A percentile compares a stretch with the other conserved stretches of the same genome.
These are phyloP conservation scores for Jackrogersella multiformis DNA, from an alignment of 495 filamentous ascomycete species.

Conservation along the genomic window DNA sequence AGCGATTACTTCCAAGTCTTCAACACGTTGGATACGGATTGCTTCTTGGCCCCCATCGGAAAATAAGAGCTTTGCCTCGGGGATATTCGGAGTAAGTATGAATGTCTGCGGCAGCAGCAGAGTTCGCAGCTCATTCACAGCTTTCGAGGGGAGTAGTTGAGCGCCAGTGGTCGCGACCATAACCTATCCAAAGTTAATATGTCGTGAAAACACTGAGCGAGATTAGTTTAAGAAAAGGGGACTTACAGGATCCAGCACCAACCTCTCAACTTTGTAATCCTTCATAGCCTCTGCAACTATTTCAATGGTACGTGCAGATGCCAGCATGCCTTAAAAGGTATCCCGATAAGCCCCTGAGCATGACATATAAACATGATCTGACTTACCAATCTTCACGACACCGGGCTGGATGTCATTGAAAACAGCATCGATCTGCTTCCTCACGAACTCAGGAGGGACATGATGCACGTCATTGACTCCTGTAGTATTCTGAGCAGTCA, in stretches of 20 bases:
- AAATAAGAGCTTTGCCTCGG: constrained; percentile 82
- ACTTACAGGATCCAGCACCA: constrained; percentile 86
- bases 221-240: background rate
- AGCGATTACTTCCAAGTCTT: constrained; percentile 74
- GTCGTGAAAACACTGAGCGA: constrained; percentile 7
- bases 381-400: constrained; percentile 88
- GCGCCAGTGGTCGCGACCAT: constrained; percentile 92
- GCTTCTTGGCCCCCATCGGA: constrained; percentile 62
- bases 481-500: constrained; percentile 93
- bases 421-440: constrained; percentile 83
- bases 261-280: constrained; percentile 64
- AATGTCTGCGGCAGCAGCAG: constrained; percentile 79
- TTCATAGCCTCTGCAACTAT: constrained; percentile 74
- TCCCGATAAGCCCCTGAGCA: constrained; percentile 8
- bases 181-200: constrained; percentile 63
- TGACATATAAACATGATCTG: background rate
- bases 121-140: constrained; percentile 70
- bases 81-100: constrained; percentile 89
- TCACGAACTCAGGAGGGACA: constrained; percentile 79
- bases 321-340: constrained; percentile 80
- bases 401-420: constrained; percentile 86
- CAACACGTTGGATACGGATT: constrained; percentile 61
- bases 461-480: constrained; percentile 85
- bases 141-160: constrained; percentile 73
- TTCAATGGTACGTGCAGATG: constrained; percentile 77